A percentile compares a stretch with the other conserved stretches of the same genome.
Conservation (phyloP, 345 rosid genomes). For the Erysimum cheiranthoides region DNA sequence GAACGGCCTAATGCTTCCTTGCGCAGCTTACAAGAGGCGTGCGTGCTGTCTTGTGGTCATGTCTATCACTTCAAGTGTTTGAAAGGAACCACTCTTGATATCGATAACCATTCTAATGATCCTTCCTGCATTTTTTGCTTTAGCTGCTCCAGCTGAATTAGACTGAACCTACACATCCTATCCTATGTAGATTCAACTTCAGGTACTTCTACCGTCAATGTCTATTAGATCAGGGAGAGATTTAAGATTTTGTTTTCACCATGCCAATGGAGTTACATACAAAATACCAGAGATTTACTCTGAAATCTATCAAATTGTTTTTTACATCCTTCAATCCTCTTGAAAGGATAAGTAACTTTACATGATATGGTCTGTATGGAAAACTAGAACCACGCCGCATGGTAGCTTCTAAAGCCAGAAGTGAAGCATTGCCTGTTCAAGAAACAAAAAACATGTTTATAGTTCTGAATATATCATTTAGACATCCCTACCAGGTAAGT, state of each 20-base stretch:
- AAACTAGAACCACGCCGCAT: conserved; percentile 14
- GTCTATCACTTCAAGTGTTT: conserved; percentile 43
- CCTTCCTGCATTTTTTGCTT: conserved; percentile 44
- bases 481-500: background rate
- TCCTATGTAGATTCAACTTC: conserved; percentile 11
- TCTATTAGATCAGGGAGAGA: conserved; percentile 13
- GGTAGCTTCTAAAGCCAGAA: conserved; percentile 68
- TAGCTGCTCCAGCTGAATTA: conserved; percentile 16
- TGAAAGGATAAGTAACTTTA: conserved; percentile 28
- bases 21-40: conserved; percentile 30
- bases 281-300: conserved; percentile 21
- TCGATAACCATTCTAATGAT: conserved; percentile 16
- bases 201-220: conserved; percentile 13
- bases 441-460: conserved; percentile 23
- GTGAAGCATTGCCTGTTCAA: conserved; percentile 77
- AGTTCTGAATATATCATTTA: background rate
- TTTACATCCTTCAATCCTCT: conserved; percentile 28
- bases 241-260: conserved; percentile 2
- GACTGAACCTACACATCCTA: background rate
- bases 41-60: conserved; percentile 45
- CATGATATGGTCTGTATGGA: background rate
- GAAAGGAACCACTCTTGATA: conserved; percentile 39
- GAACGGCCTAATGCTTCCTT: conserved; percentile 35
- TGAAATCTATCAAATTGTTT: conserved; percentile 21
- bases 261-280: conserved; percentile 35